Conservation (phyloP, 2,329 filamentous ascomycete genomes). For the Fusarium goolgardi region DNA sequence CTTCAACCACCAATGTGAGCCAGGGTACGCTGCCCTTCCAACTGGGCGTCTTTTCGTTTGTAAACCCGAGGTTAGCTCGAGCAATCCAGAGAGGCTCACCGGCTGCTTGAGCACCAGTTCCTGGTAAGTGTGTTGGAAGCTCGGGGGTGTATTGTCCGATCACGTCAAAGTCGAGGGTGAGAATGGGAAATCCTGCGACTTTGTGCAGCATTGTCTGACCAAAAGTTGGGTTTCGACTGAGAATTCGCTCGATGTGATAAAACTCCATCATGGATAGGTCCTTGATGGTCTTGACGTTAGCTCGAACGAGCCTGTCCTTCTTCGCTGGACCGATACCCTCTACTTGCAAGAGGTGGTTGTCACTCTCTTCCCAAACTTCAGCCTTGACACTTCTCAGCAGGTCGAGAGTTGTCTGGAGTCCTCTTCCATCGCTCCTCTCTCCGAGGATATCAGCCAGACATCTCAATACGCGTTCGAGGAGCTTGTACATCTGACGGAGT, state of each 20-base stretch:
- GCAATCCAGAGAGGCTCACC: slow-evolving; percentile 55
- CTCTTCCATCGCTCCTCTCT: slow-evolving; percentile 68
- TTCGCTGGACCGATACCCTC: slow-evolving; percentile 79
- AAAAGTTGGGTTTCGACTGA: slow-evolving; percentile 85
- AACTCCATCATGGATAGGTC: slow-evolving; percentile 75
- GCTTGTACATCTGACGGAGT: slow-evolving; percentile 48
- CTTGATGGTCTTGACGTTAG: slow-evolving; percentile 77
- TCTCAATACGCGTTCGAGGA: slow-evolving; percentile 52
- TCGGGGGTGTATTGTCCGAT: slow-evolving; percentile 31
- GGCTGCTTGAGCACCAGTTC: background rate
- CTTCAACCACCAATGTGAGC: slow-evolving; percentile 79
- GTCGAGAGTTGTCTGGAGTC: slow-evolving; percentile 77
- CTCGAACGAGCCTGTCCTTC: slow-evolving; percentile 78
- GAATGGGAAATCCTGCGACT: slow-evolving; percentile 75
- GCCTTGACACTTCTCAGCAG: slow-evolving; percentile 81
- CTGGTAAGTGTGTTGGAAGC: background rate
- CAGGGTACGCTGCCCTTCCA: slow-evolving; percentile 76
- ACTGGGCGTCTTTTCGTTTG: slow-evolving; percentile 70
- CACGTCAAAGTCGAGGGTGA: slow-evolving; percentile 57
- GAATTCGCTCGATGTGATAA: slow-evolving; percentile 78
- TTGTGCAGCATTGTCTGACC: slow-evolving; percentile 75
- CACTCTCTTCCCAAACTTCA: slow-evolving; percentile 82
- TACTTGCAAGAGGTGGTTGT: slow-evolving; percentile 85
- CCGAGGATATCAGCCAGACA: slow-evolving; percentile 56
- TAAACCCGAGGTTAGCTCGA: slow-evolving; percentile 75